Percentiles rank a stretch among this genome's conserved stretches.
These are phyloP conservation scores for Pochonia chlamydosporia DNA, from an alignment of 2,329 filamentous ascomycete genomes.

Conservation along the genomic window DNA sequence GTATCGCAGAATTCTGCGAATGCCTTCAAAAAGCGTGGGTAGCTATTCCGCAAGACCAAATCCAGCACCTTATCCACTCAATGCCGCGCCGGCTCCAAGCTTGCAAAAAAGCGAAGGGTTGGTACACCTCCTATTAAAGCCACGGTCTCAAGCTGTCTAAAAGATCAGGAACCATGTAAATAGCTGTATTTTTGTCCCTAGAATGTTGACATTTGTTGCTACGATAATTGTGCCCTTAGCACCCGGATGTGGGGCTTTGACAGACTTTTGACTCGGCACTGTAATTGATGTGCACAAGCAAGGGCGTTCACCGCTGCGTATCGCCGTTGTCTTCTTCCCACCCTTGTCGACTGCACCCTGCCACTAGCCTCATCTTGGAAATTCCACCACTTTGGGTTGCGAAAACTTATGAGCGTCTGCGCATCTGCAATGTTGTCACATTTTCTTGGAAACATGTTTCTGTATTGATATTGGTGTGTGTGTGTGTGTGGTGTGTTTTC, in stretches of 20 bases:
- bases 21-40: neutral
- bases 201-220: no score
- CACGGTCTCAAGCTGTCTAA: neutral
- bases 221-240: no score
- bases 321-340: conserved; percentile 10
- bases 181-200: neutral
- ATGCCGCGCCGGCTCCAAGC: neutral
- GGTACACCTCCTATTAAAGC: neutral
- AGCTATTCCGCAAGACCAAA: neutral
- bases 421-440: no score
- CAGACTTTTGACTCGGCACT: no score
- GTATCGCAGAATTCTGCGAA: neutral
- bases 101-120: conserved; percentile 1
- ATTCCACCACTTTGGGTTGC: no score
- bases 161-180: neutral
- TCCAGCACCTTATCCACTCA: neutral
- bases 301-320: neutral
- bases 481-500: no score
- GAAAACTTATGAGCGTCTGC: no score
- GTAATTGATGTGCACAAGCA: conserved; percentile 6
- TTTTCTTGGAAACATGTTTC: no score
- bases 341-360: conserved; percentile 5
- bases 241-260: no score
- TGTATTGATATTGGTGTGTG: no score
- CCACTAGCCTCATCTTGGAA: conserved; percentile 8